Evolutionary conservation across 179 eudicot genomes (phyloP), one percentile per base, ranked within the genome.

Genomic region (Camellia oleifera): DNA sequence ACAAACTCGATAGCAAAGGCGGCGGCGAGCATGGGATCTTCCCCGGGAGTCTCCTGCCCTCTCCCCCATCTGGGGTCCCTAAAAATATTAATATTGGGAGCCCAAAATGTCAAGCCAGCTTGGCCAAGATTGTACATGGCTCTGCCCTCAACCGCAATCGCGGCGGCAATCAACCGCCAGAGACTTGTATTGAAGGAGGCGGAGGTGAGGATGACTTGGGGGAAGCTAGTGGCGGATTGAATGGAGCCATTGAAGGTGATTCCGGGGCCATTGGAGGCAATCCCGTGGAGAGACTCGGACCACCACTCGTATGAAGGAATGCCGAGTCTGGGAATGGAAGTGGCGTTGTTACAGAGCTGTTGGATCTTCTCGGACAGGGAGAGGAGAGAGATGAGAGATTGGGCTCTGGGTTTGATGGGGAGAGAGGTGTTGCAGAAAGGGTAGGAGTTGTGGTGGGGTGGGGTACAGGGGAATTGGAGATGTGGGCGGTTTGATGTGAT

Each of bases 51-150:
- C 88, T 95, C 97, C 81, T 87, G 95, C 3, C 98, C 98, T 63
- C 98, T 90, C 11, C 99, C 99, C 99, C 99, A 95, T 78, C 99
- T 91, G 13, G 99, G 99, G 78, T 95, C 99, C 89, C 99, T 91
- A 82, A 94, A 94, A 15, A 95, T 81, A 52, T 95, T 95, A 62
- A 95, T 78, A 86, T 89, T 92, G 3, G 98, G 99, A 3, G 99
- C 97, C 98, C 98, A 95, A 75, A 85, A 95, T 1, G 99, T 94
- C 89, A 95, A 80, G 72, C 99, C 99, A 32, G 99, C 88, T 82
- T 95, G 98, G 1, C 95, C 95, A 68, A 60, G 66, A 79, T 95
- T 95, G 73, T 89, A 90, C 99, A 95, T 94, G 8, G 99, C 89
- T 77, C 93, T 88, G 1, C 84, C 99, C 80, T 95, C 99, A 26